Base-by-base conservation (phyloP, 225 moss, liverwort and hornwort genomes). In the Thuidium tamariscinum region DNA sequence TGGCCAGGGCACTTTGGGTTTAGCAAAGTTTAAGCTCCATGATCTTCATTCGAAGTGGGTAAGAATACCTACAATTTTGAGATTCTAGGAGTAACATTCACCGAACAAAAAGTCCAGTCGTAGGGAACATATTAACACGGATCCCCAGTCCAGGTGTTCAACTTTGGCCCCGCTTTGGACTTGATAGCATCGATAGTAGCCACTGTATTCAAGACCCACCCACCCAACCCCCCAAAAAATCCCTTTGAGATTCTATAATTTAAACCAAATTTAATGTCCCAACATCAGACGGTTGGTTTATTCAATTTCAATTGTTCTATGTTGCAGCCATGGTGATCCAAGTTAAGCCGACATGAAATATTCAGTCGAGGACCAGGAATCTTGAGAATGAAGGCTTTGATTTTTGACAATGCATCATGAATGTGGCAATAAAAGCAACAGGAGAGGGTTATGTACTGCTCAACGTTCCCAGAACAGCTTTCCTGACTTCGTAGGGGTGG, bases 131-230 rank as follows among this genome's bases (percentile, higher is more conserved):
- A 41, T n/a, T 88, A 90, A 85, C 91, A 90, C 32, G 91, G 91
- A 81, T 93, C 93, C 80, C 88, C 91, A 74, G 90, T 79, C 88
- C 91, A 93, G 42, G 76, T 77, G 76, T 25, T 27, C 80, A 93
- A 68, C 62, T 49, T 81, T 61, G 19, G 66, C 88, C 91, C 87
- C 27, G 39, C 13, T 81, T 72, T 39, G 46, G 16, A 52, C 87
- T 90, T 87, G 87, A 91, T 85, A 46, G 54, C 56, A 48, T 42
- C n/a, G 68, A 93, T 66, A 8, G 87, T 85, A 49, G 85, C 79
- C 80, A 80, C 90, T 93, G 88, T 87, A 86, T 42, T 39, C 63
- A 83, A 37, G 9, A 69, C 66, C 13, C 60, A 11, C 26, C 61
- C 22, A 12, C 68, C 39, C 37, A 16, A 32, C 5, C 5, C 27